phyloP scores from a whole-genome alignment of 1,139 yeast species.

The Geotrichum phurueaensis region DNA sequence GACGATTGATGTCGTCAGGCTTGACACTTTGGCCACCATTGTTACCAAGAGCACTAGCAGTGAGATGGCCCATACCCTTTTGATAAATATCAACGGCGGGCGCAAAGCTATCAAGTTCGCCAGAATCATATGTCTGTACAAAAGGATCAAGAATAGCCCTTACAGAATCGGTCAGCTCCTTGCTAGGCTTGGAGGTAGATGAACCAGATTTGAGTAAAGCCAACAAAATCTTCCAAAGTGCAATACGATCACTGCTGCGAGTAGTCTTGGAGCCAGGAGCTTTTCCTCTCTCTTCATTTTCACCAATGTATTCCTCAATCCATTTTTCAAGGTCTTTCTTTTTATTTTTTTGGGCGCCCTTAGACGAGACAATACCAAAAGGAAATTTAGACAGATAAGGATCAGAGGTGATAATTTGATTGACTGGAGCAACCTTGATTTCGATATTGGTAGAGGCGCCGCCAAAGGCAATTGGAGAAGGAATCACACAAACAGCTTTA shows the following conservation, averaged over 20 bases:
- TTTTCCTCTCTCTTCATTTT: conserved; percentile 2
- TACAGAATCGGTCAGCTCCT: conserved; percentile 4
- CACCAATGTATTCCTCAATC: conserved; percentile 35
- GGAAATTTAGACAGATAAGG: conserved; percentile 43
- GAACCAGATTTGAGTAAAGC: conserved; percentile 27
- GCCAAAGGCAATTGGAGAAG: conserved; percentile 36
- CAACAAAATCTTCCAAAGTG: conserved; percentile 33
- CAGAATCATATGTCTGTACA: conserved; percentile 15
- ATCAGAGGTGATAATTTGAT: conserved; percentile 30
- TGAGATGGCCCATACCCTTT: background rate
- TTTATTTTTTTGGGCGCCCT: conserved; percentile 44
- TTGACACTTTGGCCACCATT: conserved; percentile 23
- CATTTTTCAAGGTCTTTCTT: conserved; percentile 62
- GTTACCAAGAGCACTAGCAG: conserved; percentile 24
- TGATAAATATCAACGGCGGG: conserved; percentile 17
- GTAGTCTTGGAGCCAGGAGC: conserved; percentile 8
- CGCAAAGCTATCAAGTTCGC: conserved; percentile 19
- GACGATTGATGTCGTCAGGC: conserved; percentile 24
- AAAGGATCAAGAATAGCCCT: conserved; percentile 13
- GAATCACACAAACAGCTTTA: conserved; percentile 43
- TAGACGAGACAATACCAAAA: conserved; percentile 48
- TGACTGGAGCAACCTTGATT: conserved; percentile 29
- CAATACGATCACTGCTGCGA: conserved; percentile 24
- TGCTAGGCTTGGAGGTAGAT: conserved; percentile 18
- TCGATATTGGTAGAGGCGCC: conserved; percentile 24